Base-by-base conservation (phyloP, 768 basidiomycete genomes). In the Gloeopeniophorella convolvens region DNA sequence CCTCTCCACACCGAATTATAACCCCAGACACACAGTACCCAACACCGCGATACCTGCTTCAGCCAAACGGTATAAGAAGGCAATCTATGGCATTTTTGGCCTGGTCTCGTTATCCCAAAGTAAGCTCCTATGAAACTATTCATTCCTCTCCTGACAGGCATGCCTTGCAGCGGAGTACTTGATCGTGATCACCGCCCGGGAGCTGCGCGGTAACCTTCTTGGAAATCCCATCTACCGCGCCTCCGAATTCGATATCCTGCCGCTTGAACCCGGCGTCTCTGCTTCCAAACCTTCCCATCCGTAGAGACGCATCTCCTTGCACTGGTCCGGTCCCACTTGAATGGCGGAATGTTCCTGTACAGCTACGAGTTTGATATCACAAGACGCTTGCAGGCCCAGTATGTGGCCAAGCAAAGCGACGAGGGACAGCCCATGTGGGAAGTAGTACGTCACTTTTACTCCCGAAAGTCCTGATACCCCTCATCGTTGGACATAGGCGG, bases 351-450 rank as follows among this genome's bases (percentile, higher is more conserved):
- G 44, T 89, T 98, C 63, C 75, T 93, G 63, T 96, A 92, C 69
- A 89, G 88, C 55, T 96, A 97, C 65, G 80, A 75, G 2, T 94
- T 82, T 77, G 92, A 98, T 65, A 64, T 99, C 57, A 95, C 96
- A 11, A 79, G 85, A 48, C 74, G 88, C 37, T 67, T 98, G 50
- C 93, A 99, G 74, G 72, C 76, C 31, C 95, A 97, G 64, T 83
- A 82, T 75, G 70, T 74, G 30, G 68, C 72, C 9, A 72, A 72
- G 42, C 75, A 80, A 40, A 62, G 69, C 28, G 77, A 79, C 32
- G 66, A 66, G 21, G 72, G 68, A 20, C 83, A 70, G 62, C 71
- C 83, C 9, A 70, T 88, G 40, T 94, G 85, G 87, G 80, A 90
- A 70, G 74, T 79, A 66, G 91, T 89, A 63, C 48, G 79, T 73